Base-by-base conservation (phyloP, 106 monocot genomes). In the Allium sativum region DNA sequence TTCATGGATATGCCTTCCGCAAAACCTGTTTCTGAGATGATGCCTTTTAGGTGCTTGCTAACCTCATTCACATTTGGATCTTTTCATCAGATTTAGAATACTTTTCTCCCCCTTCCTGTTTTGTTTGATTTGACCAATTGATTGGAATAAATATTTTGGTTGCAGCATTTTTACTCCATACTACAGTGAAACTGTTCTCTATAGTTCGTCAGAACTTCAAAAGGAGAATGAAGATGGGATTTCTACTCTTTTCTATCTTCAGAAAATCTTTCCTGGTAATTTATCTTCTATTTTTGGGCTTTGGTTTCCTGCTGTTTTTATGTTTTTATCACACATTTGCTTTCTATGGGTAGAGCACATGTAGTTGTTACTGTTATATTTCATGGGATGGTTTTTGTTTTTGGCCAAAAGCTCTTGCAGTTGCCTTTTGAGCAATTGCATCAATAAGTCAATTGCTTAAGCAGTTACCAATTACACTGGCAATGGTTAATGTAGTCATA, bases 221-320 rank as follows among this genome's bases (percentile, higher is more conserved):
- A 77, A 44, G 53, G 98, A 92, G 74, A 98, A 98, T 82, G 92
- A 88, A 56, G 98, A 98, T 82, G 98, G 98, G 14, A 92, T 98
- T 43, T 90, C 90, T 58, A 98, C 58, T 18, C 79, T 98, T 67
- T 98, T 98, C 74, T 98, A 98, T 73, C 92, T 98, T 69, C 98
- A 98, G 75, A 98, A 92, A 62, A 98, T 98, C 46, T 98, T 85
- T 72, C 98, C 98, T 68, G 98, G 98, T 98, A 80, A 51, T 20
- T 10, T 44, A 11, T 56, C 31, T 2, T 31, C 31, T 31, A 31
- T 31, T 31, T 31, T 31, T 1, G 1, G 31, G 31, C 5, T 2
- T 3, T 5, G 5, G 31, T 31, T 31, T 31, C 60, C 60, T 43
- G 42, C 42, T 60, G 42, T 9, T 4, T 9, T 44, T 16, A 7